Evolutionary conservation across 768 basidiomycete species (phyloP), one percentile per base, ranked within the genome.

Genomic region (Clavulina sp.): DNA sequence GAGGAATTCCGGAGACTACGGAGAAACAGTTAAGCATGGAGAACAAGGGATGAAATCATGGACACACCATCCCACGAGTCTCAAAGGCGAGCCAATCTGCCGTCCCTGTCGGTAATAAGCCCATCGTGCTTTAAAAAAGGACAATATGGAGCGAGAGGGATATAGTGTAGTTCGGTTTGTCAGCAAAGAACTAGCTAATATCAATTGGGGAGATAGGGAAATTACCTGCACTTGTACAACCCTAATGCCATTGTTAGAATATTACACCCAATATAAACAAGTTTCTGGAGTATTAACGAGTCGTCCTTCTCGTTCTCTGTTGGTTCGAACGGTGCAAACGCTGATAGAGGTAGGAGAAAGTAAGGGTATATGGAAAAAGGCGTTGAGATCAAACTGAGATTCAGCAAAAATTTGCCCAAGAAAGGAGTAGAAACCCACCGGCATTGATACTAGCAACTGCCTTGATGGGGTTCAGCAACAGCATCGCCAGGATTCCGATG

Each of bases 31-130:
- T 21, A n/a, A 9, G 30, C 21, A 7, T 31, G 9, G 48, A 7
- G 19, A n/a, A 7, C 9, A 24, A 26, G 13, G 46, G 16, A 21
- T 13, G 1, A 32, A 30, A 43, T 19, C 7, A 72, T 79, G 59
- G 59, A 89, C 84, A 60, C 63, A 50, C n/a, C n/a, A n/a, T n/a
- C 32, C 77, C 78, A 58, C 91, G 70, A 1, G 77, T 81, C 68
- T 93, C 91, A 58, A 96, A 96, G 13, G 86, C 88, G 49, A 93
- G 68, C 88, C 91, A 96, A 66, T 96, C 92, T 1, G 83, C 88
- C 0, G 88, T 85, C 1, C 92, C 88, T 1, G 78, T 82, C 0
- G 91, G 91, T 18, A 96, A 66, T 49, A 96, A 69, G 0, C 91
- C 91, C 88, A 96, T 91, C 0, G 81, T n/a, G n/a, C n/a, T n/a